Evolutionary conservation across 2,329 filamentous ascomycete species (phyloP).

Genomic region (Ophiostoma sp.): DNA sequence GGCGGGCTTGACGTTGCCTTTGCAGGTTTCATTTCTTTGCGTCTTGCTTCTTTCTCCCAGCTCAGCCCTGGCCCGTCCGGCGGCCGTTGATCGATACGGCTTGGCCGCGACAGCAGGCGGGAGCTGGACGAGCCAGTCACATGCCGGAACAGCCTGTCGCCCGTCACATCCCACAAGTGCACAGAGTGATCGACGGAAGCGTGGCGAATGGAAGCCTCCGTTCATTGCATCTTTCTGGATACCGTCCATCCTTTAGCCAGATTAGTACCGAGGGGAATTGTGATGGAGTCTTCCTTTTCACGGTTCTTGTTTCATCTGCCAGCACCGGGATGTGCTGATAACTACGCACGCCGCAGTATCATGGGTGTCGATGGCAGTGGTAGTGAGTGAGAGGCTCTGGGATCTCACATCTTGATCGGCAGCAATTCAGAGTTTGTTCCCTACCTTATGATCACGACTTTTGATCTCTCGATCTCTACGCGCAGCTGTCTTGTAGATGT

Average conservation of each 20-base stretch:
- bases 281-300: not conserved
- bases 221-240: not conserved
- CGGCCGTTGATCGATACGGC: not conserved
- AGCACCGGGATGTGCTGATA: conserved; percentile 1
- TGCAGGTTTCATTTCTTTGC: too few species aligned
- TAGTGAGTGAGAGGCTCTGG: not conserved
- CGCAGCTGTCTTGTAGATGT: too few species aligned
- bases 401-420: not conserved
- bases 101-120: not conserved
- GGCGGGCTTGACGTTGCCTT: too few species aligned
- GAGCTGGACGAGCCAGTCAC: not conserved
- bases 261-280: not conserved
- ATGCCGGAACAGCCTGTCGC: not conserved
- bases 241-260: not conserved
- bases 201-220: not conserved
- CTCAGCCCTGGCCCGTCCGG: not conserved
- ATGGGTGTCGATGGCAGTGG: not conserved
- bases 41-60: too few species aligned
- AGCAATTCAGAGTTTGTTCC: not conserved
- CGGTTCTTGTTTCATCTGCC: not conserved
- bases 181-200: not conserved
- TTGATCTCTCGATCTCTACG: too few species aligned
- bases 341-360: conserved; percentile 2
- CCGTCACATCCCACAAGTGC: not conserved
- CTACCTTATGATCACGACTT: too few species aligned